phyloP scores from a whole-genome alignment of 2,329 filamentous ascomycete genomes.

The Xylaria sp. region DNA sequence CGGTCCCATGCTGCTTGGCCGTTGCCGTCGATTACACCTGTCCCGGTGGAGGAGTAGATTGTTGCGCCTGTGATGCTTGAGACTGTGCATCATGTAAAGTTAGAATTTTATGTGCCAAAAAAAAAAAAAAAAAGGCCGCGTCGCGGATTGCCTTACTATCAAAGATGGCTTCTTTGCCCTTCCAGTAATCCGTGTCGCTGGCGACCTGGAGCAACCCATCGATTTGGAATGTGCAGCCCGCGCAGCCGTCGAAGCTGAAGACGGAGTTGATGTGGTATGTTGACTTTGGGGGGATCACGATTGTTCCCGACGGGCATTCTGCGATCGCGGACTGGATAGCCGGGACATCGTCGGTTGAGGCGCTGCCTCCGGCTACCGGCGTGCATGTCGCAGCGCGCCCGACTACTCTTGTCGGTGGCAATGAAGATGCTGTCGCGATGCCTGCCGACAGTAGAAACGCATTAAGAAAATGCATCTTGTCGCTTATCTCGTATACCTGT shows the following conservation, averaged over 20 bases:
- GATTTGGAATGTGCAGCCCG: constrained; percentile 21
- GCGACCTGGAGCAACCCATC: constrained; percentile 19
- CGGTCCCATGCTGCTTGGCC: constrained; percentile 23
- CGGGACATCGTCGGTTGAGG: constrained; percentile 24
- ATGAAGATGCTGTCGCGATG: background rate
- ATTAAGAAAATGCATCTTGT: constrained; percentile 10
- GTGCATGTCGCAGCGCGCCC: constrained; percentile 24
- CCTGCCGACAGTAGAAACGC: background rate
- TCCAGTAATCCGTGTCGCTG: constrained; percentile 25
- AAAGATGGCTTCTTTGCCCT: constrained; percentile 18
- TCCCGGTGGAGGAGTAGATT: constrained; percentile 22
- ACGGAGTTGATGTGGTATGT: constrained; percentile 26
- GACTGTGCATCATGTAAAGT: background rate
- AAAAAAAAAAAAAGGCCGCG: too few relatives aligned
- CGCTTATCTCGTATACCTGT: background rate
- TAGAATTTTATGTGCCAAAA: too few relatives aligned
- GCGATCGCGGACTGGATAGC: constrained; percentile 23
- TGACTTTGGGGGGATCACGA: constrained; percentile 17
- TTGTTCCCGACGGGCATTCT: constrained; percentile 22
- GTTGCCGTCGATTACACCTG: constrained; percentile 24
- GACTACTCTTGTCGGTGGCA: constrained; percentile 8
- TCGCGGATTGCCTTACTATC: constrained; percentile 19
- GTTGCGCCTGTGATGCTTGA: constrained; percentile 20
- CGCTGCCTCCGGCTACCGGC: constrained; percentile 17
- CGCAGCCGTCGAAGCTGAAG: constrained; percentile 21